These are phyloP conservation scores for Lipomyces anomalus DNA, from an alignment of 805 yeast species.

Conservation along the genomic window DNA sequence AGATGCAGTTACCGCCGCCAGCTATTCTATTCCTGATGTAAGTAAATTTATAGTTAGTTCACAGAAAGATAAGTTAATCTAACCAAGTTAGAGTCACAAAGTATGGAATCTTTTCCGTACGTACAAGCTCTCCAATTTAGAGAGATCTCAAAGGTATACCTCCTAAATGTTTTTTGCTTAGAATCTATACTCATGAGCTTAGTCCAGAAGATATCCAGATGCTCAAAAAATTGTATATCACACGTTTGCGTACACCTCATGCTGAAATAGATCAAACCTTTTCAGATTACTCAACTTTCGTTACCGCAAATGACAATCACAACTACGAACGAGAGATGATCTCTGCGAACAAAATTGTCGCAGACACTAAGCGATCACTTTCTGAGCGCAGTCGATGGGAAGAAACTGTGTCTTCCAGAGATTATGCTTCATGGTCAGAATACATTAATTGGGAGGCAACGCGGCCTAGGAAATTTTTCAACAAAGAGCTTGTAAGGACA, in stretches of 20 bases:
- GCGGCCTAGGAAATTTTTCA: conserved; percentile 19
- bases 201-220: conserved; percentile 5
- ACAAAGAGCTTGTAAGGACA: conserved; percentile 15
- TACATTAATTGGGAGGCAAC: conserved; percentile 27
- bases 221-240: conserved; percentile 17
- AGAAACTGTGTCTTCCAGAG: conserved; percentile 6
- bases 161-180: not conserved
- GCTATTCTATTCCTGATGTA: conserved; percentile 16
- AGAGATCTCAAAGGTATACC: not conserved
- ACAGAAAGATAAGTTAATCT: not conserved
- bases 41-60: not conserved
- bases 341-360: conserved; percentile 24
- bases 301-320: conserved; percentile 23
- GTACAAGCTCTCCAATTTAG: not conserved
- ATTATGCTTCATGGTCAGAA: conserved; percentile 23
- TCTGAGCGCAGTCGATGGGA: conserved; percentile 23
- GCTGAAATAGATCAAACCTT: conserved; percentile 27
- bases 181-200: no score
- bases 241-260: conserved; percentile 29
- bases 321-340: conserved; percentile 28
- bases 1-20: conserved; percentile 22
- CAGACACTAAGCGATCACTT: conserved; percentile 13
- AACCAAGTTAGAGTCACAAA: conserved; percentile 13
- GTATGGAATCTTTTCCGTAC: conserved; percentile 26
- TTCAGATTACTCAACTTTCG: conserved; percentile 28